Evolutionary conservation across 345 rosid species (phyloP).

Genomic region (Cardamine chenopodiifolia): DNA sequence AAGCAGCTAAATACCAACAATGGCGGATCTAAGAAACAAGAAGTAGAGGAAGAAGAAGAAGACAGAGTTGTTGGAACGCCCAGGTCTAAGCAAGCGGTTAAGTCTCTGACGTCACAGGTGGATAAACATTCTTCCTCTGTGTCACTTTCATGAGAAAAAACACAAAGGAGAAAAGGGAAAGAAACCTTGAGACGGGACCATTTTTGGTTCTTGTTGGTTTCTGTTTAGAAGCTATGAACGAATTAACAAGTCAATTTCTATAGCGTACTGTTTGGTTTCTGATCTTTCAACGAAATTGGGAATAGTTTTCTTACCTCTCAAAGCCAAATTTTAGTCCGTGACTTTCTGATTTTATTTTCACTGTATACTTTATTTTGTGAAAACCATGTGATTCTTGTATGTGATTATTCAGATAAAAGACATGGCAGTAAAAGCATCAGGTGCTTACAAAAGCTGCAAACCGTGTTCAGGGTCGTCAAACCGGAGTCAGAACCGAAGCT

Average conservation of each 20-base stretch:
- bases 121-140: background rate
- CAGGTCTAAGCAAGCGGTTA: conserved; percentile 69
- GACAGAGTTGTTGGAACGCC: conserved; percentile 65
- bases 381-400: background rate
- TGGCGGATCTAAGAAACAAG: conserved; percentile 60
- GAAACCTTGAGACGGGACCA: conserved; percentile 10
- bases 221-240: conserved; percentile 21
- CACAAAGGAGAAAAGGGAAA: conserved; percentile 25
- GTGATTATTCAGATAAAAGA: conserved; percentile 66
- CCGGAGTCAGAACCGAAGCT: conserved; percentile 49
- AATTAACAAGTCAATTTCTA: background rate
- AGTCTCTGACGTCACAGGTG: conserved; percentile 80
- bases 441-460: conserved; percentile 85
- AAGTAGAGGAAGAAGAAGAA: conserved; percentile 52
- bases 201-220: conserved; percentile 29
- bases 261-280: conserved; percentile 12
- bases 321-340: conserved; percentile 6
- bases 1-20: conserved; percentile 58
- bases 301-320: background rate
- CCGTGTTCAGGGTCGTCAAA: conserved; percentile 77
- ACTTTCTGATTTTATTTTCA: conserved; percentile 6
- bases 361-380: conserved; percentile 1
- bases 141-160: conserved; percentile 28
- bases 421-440: conserved; percentile 88
- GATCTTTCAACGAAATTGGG: conserved; percentile 6